These are phyloP conservation scores for Fusarium verticillioides DNA, from an alignment of 2,329 filamentous ascomycete species.

Conservation along the genomic window DNA sequence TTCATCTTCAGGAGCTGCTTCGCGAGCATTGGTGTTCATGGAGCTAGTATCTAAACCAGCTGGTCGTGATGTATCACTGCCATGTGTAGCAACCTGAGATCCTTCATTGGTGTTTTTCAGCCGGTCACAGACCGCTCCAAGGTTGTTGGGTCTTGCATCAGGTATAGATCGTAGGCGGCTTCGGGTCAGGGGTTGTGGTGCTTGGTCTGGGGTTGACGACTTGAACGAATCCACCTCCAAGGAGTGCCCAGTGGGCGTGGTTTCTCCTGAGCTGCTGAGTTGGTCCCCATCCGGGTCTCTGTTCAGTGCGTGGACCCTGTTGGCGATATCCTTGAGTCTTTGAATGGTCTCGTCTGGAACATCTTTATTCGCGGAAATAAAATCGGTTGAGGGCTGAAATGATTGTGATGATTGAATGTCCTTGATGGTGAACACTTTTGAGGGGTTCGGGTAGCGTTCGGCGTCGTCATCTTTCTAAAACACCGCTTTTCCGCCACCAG, in stretches of 20 bases:
- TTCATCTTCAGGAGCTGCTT: not conserved
- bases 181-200: conserved; percentile 26
- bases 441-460: not conserved
- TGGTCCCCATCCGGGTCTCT: not conserved
- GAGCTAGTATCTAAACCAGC: conserved; percentile 11
- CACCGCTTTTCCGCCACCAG: conserved; percentile 9
- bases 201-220: not conserved
- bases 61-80: conserved; percentile 17
- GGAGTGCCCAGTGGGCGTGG: not conserved
- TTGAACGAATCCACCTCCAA: not conserved
- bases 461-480: conserved; percentile 26
- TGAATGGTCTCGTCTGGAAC: not conserved
- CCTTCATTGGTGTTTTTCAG: conserved; percentile 1
- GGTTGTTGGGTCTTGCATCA: conserved; percentile 20
- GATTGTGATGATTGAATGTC: not conserved
- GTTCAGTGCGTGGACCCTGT: not conserved
- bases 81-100: conserved; percentile 34
- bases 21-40: not conserved
- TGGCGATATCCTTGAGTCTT: not conserved
- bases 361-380: not conserved
- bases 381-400: not conserved
- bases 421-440: not conserved
- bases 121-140: conserved; percentile 8
- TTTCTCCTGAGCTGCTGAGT: not conserved
- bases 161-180: conserved; percentile 19